Evolutionary conservation across 2,329 filamentous ascomycete genomes (phyloP).

Genomic region (Fusarium phyllophilum): DNA sequence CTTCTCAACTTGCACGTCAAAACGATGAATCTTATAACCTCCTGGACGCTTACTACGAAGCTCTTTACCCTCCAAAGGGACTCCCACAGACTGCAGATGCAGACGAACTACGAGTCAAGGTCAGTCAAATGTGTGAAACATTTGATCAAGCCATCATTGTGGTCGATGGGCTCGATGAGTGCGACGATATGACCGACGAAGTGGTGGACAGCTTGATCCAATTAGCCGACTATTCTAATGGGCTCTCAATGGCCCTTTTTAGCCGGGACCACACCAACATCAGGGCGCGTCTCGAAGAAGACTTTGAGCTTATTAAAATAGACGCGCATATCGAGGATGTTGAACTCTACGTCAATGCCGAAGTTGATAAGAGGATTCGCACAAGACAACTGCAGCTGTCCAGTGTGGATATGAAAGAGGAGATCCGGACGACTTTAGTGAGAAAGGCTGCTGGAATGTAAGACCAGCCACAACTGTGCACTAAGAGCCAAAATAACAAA

Average conservation of each 20-base stretch:
- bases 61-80: not conserved
- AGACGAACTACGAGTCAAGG: fast-evolving
- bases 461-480: not conserved
- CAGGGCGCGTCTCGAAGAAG: not conserved
- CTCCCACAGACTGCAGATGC: not conserved
- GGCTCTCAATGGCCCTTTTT: not conserved
- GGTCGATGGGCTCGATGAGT: slow-evolving; percentile 4
- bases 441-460: slow-evolving; percentile 24
- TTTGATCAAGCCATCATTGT: not conserved
- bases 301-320: not conserved
- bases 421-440: slow-evolving; percentile 8
- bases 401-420: slow-evolving; percentile 1
- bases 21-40: not conserved
- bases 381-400: not conserved
- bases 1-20: slow-evolving; percentile 17
- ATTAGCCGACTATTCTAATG: not conserved
- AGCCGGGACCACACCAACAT: slow-evolving; percentile 21
- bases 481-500: fast-evolving
- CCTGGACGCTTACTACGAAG: not conserved
- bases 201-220: not conserved
- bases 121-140: not conserved
- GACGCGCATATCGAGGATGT: slow-evolving; percentile 9
- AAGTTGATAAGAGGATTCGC: slow-evolving; percentile 9
- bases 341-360: slow-evolving; percentile 15
- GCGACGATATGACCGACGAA: not conserved